Conservation (phyloP, 176 grass and related monocot genomes). For the Dendrocalamus sinicus region DNA sequence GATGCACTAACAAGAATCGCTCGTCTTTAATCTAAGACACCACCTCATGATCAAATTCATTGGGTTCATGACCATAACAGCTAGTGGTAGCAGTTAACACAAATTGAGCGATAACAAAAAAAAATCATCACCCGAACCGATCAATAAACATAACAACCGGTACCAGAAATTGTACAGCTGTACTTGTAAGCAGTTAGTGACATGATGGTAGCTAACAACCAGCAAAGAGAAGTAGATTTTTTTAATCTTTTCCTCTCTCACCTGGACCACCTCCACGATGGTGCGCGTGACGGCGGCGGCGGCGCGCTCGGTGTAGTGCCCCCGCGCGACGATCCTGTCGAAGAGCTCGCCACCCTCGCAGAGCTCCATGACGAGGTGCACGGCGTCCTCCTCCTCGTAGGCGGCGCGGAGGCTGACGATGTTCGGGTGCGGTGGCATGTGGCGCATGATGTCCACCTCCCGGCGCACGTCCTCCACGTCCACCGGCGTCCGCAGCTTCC, state of each 20-base stretch:
- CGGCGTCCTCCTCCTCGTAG: constrained; percentile 88
- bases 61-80: not conserved
- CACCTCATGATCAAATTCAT: not conserved
- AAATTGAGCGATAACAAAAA: constrained; percentile 17
- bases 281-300: constrained; percentile 81
- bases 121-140: not conserved
- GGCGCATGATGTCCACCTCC: constrained; percentile 98
- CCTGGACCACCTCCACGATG: constrained; percentile 97
- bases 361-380: constrained; percentile 98
- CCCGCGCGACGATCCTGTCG: constrained; percentile 86
- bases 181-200: not conserved
- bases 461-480: constrained; percentile 94
- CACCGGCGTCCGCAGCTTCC: constrained; percentile 69
- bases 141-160: not conserved
- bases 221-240: not conserved
- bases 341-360: constrained; percentile 98
- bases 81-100: not conserved
- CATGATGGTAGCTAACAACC: not conserved
- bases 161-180: constrained; percentile 6
- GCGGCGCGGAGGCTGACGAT: constrained; percentile 86
- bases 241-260: not conserved
- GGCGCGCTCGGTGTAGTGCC: constrained; percentile 89
- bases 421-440: constrained; percentile 77
- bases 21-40: not conserved
- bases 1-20: not conserved